Base-by-base conservation (phyloP, 2,329 filamentous ascomycete genomes). In the Byssoonygena ceratinophila region DNA sequence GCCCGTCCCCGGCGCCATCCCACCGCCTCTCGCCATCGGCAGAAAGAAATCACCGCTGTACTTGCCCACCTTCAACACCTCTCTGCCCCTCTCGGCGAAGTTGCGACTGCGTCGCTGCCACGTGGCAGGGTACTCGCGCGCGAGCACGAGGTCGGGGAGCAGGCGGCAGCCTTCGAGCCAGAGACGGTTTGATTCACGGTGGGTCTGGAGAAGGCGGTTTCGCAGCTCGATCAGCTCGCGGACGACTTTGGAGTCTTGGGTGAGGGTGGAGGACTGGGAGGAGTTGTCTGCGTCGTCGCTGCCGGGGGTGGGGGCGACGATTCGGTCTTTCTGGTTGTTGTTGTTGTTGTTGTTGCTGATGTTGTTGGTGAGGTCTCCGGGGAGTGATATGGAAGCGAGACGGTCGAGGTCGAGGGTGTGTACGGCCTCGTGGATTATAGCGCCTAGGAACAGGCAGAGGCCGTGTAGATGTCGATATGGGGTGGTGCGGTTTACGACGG, bases 361-460 rank as follows among this genome's bases (percentile, higher is more conserved):
- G 14, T 68, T 65, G 22, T 73, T 46, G 29, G 39, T 20, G 48
- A 67, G 61, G 52, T 72, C 66, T 46, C 67, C 64, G 25, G 67
- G 67, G 27, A 72, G 46, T n/a, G 67, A 58, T 45, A 65, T 68
- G 43, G 65, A 59, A 12, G 69, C 66, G n/a, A 74, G 64, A 16
- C 71, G 66, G 54, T 73, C 70, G 36, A 74, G 60, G 54, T 74
- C 70, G 49, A 70, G 63, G 20, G 66, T 63, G 57, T 74, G 68
- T 9, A 76, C 70, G 25, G 68, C 61, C 55, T 74, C 71, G 37
- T 70, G 71, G 37, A 69, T 73, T 1, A 76, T 63, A 9, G 72
- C 74, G 14, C 72, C 73, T 14, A 76, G 63, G 27, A 75, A 64
- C 18, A 66, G 59, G 46, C 68, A 71, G n/a, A 76, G 63, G 27